Percentiles rank a stretch among this genome's conserved stretches.
Conservation (phyloP, 2,329 filamentous ascomycete species). For the Curvularia hawaiiensis region DNA sequence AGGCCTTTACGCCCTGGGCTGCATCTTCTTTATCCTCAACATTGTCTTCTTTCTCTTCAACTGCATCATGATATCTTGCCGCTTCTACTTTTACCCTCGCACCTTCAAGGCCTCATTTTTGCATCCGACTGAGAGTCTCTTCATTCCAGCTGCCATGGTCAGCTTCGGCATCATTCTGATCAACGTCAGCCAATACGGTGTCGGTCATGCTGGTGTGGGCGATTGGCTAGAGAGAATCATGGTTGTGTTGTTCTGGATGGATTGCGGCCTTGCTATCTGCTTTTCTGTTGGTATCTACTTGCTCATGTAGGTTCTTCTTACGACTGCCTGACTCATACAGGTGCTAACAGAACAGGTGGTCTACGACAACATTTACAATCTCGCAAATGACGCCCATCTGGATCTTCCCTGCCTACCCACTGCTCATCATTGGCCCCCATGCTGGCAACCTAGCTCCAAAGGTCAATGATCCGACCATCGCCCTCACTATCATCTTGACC, state of each 20-base stretch:
- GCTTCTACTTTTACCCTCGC: constrained; percentile 72
- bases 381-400: constrained; percentile 86
- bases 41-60: constrained; percentile 72
- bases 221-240: constrained; percentile 62
- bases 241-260: constrained; percentile 75
- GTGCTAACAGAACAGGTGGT: constrained; percentile 56
- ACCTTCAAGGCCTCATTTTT: constrained; percentile 74
- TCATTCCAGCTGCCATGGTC: constrained; percentile 71
- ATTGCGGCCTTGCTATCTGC: constrained; percentile 69
- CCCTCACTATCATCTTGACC: constrained; percentile 63
- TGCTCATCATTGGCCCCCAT: constrained; percentile 77
- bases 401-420: constrained; percentile 85
- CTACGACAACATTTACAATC: constrained; percentile 71
- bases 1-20: constrained; percentile 55
- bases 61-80: constrained; percentile 66
- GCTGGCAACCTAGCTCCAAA: constrained; percentile 63
- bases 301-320: constrained; percentile 62
- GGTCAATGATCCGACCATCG: constrained; percentile 46
- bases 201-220: constrained; percentile 54
- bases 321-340: background rate
- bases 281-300: constrained; percentile 76
- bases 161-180: constrained; percentile 67
- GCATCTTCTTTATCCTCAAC: constrained; percentile 56
- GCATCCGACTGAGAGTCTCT: constrained; percentile 79
- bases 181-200: constrained; percentile 78